Evolutionary conservation across 2,329 filamentous ascomycete genomes (phyloP), one percentile per base, ranked within the genome.

Genomic region (Venturia carpophila): DNA sequence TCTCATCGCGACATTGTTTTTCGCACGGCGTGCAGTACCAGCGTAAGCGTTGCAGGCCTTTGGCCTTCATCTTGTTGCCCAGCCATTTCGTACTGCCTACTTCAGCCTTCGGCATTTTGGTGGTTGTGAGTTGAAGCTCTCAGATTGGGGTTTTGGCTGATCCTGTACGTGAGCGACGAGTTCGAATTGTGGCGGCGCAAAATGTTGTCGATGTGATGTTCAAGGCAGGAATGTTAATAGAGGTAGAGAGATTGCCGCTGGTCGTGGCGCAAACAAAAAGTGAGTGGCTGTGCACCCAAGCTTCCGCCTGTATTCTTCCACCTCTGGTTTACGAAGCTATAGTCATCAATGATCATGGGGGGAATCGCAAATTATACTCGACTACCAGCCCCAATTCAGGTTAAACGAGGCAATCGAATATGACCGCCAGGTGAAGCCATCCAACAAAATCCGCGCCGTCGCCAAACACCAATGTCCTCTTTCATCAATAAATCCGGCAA

Each of bases 11-110:
- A 74, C 84, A 86, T 71, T 91, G 88, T 66, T 85, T 82, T 73
- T 91, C 84, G 79, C 92, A 97, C 6, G 89, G 85, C 73, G 82
- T 82, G 73, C 92, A 97, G 79, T 92, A 97, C 90, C 91, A 99
- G 74, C 93, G 85, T 64, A 99, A 81, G 7, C 93, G 84, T 72
- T 94, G 89, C 19, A 86, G 76, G 52, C 87, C 87, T 75, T 91
- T 89, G 68, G 86, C 84, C 78, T 96, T 97, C 80, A 96, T 87
- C 78, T 92, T 89, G 79, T 97, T 97, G 77, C 84, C 86, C 67
- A 97, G 83, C 75, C 91, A 85, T 79, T 97, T 97, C n/a, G 88
- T 91, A 65, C 88, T 90, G 68, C 94, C 94, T 64, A 91, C 87
- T 80, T 97, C 94, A 71, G 94, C 94, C 80, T 90, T 91, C 64